A percentile compares a stretch with the other conserved stretches of the same genome.
These are phyloP conservation scores for Termitomyces heimii DNA, from an alignment of 768 basidiomycete genomes.

Conservation along the genomic window DNA sequence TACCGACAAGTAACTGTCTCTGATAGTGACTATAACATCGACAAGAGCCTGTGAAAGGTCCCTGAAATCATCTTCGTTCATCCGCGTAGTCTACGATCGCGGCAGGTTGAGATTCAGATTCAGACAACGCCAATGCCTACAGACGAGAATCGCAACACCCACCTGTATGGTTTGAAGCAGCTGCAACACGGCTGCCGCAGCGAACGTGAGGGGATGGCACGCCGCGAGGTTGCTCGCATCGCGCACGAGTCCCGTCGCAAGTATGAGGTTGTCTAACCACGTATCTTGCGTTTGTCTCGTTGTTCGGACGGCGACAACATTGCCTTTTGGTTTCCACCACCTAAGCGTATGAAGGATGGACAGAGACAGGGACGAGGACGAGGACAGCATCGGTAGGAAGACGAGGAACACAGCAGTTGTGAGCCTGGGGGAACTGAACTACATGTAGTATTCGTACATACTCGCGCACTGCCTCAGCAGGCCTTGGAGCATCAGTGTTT, in stretches of 20 bases:
- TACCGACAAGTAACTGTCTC: neutral
- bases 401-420: too few species aligned
- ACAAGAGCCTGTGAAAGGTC: neutral
- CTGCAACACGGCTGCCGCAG: neutral
- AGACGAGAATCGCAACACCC: neutral
- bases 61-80: neutral
- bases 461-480: too few species aligned
- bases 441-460: too few species aligned
- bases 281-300: neutral
- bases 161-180: neutral
- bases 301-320: neutral
- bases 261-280: neutral
- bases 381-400: too few species aligned
- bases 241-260: neutral
- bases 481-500: too few species aligned
- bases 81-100: neutral
- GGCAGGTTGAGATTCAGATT: too few species aligned
- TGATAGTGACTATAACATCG: neutral
- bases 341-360: neutral
- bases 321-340: neutral
- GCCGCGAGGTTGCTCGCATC: neutral
- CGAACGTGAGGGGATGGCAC: neutral
- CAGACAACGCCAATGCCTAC: too few species aligned
- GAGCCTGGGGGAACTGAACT: too few species aligned
- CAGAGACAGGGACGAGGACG: too few species aligned